Percentiles rank a stretch among this genome's conserved stretches.
Conservation (phyloP, 805 yeast genomes). For the Blastobotrys robertii region DNA sequence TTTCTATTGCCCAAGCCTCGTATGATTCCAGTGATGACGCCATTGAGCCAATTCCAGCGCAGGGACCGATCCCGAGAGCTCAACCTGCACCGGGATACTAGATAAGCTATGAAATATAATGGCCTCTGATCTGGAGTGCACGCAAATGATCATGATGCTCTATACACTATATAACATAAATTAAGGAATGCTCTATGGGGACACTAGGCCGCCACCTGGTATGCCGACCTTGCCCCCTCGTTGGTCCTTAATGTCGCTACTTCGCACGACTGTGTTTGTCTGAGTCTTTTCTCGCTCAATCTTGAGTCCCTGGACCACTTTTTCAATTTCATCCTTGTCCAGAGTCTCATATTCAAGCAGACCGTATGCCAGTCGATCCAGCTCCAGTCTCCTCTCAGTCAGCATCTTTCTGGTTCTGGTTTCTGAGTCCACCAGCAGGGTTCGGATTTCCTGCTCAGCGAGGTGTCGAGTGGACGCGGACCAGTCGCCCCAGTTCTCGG, state of each 20-base stretch:
- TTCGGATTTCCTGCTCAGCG: conserved; percentile 89
- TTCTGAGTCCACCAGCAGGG: conserved; percentile 64
- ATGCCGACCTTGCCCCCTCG: conserved; percentile 12
- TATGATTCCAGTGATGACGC: no score
- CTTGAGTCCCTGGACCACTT: conserved; percentile 70
- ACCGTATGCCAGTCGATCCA: conserved; percentile 85
- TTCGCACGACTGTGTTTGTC: conserved; percentile 65
- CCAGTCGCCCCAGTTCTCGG: conserved; percentile 94
- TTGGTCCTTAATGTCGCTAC: conserved; percentile 25
- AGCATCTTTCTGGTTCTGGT: conserved; percentile 66
- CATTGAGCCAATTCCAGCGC: no score
- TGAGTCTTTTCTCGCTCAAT: conserved; percentile 58
- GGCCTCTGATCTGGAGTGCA: no score
- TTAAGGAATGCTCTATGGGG: not conserved
- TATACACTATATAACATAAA: no score
- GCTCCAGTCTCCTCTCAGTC: conserved; percentile 51
- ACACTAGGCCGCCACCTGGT: not conserved
- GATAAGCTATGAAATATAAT: not conserved
- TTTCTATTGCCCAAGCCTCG: conserved; percentile 46
- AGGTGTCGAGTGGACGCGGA: conserved; percentile 75
- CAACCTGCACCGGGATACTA: not conserved
- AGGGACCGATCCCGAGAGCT: not conserved
- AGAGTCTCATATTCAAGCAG: conserved; percentile 91
- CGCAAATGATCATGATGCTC: no score
- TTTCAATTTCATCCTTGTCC: conserved; percentile 82